These are phyloP conservation scores for Penicillium occitanis DNA, from an alignment of 2,329 filamentous ascomycete genomes.

Conservation along the genomic window DNA sequence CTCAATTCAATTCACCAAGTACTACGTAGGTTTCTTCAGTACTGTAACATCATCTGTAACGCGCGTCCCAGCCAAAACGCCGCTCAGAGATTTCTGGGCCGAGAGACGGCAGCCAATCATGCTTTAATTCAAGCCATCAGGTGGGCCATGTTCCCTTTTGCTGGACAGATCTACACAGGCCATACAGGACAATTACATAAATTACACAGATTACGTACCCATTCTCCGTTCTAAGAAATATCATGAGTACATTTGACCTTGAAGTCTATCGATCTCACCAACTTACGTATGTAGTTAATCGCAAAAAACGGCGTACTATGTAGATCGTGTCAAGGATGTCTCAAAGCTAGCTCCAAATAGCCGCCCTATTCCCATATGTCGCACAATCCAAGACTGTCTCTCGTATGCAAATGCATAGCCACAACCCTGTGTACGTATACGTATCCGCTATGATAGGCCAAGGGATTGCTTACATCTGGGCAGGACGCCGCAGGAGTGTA, in stretches of 20 bases:
- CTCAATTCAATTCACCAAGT: neutral
- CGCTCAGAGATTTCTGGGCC: neutral
- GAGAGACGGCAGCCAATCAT: neutral
- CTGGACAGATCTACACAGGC: neutral
- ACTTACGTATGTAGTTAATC: neutral
- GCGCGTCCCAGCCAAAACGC: conserved; percentile 4
- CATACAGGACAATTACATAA: neutral
- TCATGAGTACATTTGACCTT: neutral
- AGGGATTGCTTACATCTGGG: neutral
- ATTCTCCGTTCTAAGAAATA: neutral
- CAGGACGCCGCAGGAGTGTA: neutral
- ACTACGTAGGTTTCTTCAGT: neutral
- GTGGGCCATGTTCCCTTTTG: neutral
- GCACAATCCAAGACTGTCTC: neutral
- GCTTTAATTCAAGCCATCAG: neutral
- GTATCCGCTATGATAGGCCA: conserved; percentile 1
- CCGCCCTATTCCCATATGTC: neutral
- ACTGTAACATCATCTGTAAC: conserved; percentile 6
- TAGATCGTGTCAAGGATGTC: neutral
- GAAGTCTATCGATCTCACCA: neutral
- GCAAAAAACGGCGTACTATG: neutral
- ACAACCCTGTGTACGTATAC: conserved; percentile 7
- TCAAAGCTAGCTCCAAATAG: neutral
- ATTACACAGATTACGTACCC: neutral
- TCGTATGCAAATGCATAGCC: conserved; percentile 10